These are phyloP conservation scores for Solanum chacoense DNA, from an alignment of 305 asterid species.

Conservation along the genomic window DNA sequence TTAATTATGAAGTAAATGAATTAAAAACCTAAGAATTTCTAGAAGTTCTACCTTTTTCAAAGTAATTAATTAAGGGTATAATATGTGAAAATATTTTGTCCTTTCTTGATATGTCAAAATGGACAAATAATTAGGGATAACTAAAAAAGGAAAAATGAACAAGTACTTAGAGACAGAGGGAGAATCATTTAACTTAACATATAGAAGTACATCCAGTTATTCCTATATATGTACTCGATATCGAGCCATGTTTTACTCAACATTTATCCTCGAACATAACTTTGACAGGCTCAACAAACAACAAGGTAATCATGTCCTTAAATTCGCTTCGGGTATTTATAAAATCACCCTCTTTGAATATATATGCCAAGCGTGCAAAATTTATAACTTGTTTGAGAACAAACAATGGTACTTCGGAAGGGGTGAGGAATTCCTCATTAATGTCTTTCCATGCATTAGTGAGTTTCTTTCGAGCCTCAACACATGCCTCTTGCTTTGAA, in stretches of 20 bases:
- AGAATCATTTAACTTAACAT: too few relatives aligned
- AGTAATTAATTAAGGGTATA: too few relatives aligned
- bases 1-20: too few relatives aligned
- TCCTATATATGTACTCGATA: too few relatives aligned
- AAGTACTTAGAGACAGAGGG: rapidly evolving
- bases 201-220: too few relatives aligned
- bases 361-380: not conserved
- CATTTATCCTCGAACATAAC: not conserved
- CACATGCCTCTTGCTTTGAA: not conserved
- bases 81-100: too few relatives aligned
- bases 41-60: too few relatives aligned
- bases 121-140: too few relatives aligned
- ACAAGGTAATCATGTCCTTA: not conserved
- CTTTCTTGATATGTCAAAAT: too few relatives aligned
- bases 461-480: not conserved
- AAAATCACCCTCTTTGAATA: not conserved
- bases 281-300: not conserved
- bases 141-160: too few relatives aligned
- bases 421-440: not conserved
- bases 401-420: rapidly evolving
- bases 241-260: not conserved
- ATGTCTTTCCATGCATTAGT: not conserved
- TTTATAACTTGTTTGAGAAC: not conserved
- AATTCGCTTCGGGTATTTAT: not conserved
- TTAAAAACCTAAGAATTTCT: too few relatives aligned